These are phyloP conservation scores for Hericium rajendrae DNA, from an alignment of 768 basidiomycete species.

Conservation along the genomic window DNA sequence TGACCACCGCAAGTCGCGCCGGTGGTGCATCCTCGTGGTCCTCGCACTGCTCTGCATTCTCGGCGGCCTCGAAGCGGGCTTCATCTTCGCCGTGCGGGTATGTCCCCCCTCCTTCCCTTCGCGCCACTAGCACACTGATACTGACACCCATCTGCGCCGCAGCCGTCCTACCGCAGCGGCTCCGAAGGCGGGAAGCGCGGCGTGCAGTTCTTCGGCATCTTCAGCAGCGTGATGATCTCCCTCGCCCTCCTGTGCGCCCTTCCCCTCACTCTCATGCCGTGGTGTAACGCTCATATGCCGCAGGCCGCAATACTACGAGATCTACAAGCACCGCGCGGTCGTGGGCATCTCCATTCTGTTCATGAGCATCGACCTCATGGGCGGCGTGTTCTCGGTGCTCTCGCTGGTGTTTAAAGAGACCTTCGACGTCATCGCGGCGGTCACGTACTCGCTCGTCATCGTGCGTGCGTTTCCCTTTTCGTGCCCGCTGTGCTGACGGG, in stretches of 20 bases:
- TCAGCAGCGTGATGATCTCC: conserved; percentile 48
- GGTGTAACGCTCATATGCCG: background rate
- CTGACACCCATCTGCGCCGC: background rate
- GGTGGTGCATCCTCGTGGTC: conserved; percentile 26
- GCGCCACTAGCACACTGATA: background rate
- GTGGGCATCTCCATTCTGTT: conserved; percentile 62
- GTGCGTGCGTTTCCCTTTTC: conserved; percentile 24
- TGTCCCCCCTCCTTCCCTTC: conserved; percentile 13
- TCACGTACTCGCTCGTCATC: conserved; percentile 54
- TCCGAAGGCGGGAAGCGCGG: conserved; percentile 21
- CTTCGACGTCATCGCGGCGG: conserved; percentile 54
- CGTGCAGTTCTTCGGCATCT: conserved; percentile 51
- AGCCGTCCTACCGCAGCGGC: conserved; percentile 30
- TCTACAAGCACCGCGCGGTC: conserved; percentile 53
- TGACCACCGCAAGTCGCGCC: conserved; percentile 30
- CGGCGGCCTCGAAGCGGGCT: conserved; percentile 48
- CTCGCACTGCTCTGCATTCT: conserved; percentile 31
- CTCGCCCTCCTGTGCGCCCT: conserved; percentile 33
- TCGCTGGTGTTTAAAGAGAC: conserved; percentile 56
- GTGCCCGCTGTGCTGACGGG: background rate
- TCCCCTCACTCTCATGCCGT: conserved; percentile 2
- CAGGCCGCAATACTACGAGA: conserved; percentile 68
- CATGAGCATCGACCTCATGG: conserved; percentile 60
- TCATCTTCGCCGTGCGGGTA: conserved; percentile 51
- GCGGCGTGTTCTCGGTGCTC: conserved; percentile 59